Base-by-base conservation (phyloP, 805 yeast genomes). In the Saturnispora gosingensis region DNA sequence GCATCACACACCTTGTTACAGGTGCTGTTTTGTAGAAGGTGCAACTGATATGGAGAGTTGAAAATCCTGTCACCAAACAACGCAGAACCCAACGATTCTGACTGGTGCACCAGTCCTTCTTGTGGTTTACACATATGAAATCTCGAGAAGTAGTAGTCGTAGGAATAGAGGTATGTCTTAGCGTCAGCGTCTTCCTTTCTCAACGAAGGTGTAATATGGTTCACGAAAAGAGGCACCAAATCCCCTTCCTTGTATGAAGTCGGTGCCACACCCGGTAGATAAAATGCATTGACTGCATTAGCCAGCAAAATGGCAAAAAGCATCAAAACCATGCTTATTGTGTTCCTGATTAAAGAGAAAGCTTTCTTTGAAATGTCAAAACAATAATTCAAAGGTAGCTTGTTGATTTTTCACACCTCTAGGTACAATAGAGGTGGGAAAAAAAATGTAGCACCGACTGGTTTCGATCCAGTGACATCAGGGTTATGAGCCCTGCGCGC, bases 401-500 rank as follows among this genome's bases (percentile, higher is more conserved):
- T 38, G 42, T 18, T 16, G 24, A 38, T 16, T 38, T 16, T 20
- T 38, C 22, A 8, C 18, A 32, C 20, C 20, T 8, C 16, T 35
- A 1, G 20, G 4, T n/a, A 35, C 16, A 20, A 10, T 3, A 9
- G 13, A 18, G 30, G 42, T 53, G 51, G 46, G 50, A 59, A 65
- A 74, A 72, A 69, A 67, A 61, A 61, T 36, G n/a, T 84, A 85
- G 93, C 93, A 88, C 85, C 84, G 88, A 88, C 78, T 73, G 87
- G 93, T 85, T 84, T 85, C 93, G 93, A 85, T 85, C 95, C 89
- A 74, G 80, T 89, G 95, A 84, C 91, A 83, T 85, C 91, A 85
- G 93, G 91, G 95, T 85, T 85, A 85, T 85, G 95, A 85, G 95
- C 95, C 93, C 93, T 83, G 91, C 91, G 91, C 93, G 93, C 91